A percentile compares a stretch with the other conserved stretches of the same genome.
Conservation (phyloP, 1,284 basidiomycete genomes). For the Malassezia sympodialis region DNA sequence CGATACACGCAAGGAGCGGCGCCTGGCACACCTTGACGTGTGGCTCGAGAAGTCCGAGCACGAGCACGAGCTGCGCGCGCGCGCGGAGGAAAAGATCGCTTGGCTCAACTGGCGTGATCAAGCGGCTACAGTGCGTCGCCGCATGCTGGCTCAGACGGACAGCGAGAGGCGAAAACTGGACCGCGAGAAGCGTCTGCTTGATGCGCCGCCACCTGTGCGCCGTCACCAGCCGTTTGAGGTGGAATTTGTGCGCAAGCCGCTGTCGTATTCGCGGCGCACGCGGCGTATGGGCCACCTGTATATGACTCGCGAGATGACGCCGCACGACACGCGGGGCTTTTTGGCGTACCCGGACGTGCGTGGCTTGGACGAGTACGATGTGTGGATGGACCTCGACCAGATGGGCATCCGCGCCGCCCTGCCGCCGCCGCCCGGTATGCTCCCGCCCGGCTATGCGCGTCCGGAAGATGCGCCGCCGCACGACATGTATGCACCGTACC, state of each 20-base stretch:
- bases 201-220: slow-evolving; percentile 58
- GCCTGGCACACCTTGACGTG: slow-evolving; percentile 44
- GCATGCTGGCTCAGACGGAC: slow-evolving; percentile 72
- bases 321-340: slow-evolving; percentile 15
- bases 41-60: slow-evolving; percentile 58
- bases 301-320: background rate
- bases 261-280: slow-evolving; percentile 10
- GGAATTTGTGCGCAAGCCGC: slow-evolving; percentile 38
- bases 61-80: slow-evolving; percentile 63
- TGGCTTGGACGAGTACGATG: slow-evolving; percentile 34
- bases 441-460: slow-evolving; percentile 4
- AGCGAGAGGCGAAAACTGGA: slow-evolving; percentile 68
- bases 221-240: slow-evolving; percentile 45
- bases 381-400: slow-evolving; percentile 42
- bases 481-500: slow-evolving; percentile 8
- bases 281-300: slow-evolving; percentile 18
- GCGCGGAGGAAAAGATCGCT: slow-evolving; percentile 56
- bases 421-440: slow-evolving; percentile 5
- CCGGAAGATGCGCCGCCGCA: slow-evolving; percentile 4
- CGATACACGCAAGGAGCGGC: slow-evolving; percentile 45
- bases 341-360: slow-evolving; percentile 43
- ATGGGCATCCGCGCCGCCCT: slow-evolving; percentile 32
- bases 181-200: slow-evolving; percentile 63
- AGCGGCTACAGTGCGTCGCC: slow-evolving; percentile 57
- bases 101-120: slow-evolving; percentile 59